Evolutionary conservation across 306 rosid genomes (phyloP), one percentile per base, ranked within the genome.

Genomic region (Dryas octopetala): DNA sequence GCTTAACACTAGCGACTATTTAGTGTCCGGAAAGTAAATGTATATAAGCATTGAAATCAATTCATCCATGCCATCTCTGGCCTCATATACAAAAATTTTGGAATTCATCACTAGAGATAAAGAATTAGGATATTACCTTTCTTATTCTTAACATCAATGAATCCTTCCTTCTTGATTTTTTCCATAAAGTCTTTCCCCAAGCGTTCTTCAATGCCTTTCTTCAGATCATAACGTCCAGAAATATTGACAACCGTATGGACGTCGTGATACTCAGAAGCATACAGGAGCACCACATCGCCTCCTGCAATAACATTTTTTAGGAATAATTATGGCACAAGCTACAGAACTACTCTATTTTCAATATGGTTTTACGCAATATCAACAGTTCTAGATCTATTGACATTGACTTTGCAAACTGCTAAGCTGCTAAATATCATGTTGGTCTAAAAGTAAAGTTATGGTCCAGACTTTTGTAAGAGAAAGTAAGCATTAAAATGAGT

Each of bases 191-290:
- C 83, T 14, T 88, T 83, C 51, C 97, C 97, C 64, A 91, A 66
- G 46, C 71, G 81, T 67, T 79, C 85, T 70, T 71, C 80, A 9
- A 89, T 64, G 81, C 91, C 96, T 51, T 15, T 68, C 73, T 78
- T 83, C 77, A 89, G 74, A 81, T 89, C 89, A 79, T 88, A 88
- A 71, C 91, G 98, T 49, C 93, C 96, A 45, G 93, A 93, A 76
- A 86, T 75, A 86, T 86, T 93, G 84, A 85, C 85, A 83, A 93
- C 92, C 2, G 82, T 76, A 52, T 38, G 51, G 49, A 91, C 54
- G 75, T 86, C 96, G 62, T 80, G 85, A 80, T 88, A 86, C 60
- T 80, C 88, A 11, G 96, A 86, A 62, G 93, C 89, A 81, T 89
- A 93, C 50, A 91, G 91, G 47, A 93, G 91, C 70, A 88, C 97